Base-by-base conservation (phyloP, 805 yeast genomes). In the Yamadazyma scolyti region DNA sequence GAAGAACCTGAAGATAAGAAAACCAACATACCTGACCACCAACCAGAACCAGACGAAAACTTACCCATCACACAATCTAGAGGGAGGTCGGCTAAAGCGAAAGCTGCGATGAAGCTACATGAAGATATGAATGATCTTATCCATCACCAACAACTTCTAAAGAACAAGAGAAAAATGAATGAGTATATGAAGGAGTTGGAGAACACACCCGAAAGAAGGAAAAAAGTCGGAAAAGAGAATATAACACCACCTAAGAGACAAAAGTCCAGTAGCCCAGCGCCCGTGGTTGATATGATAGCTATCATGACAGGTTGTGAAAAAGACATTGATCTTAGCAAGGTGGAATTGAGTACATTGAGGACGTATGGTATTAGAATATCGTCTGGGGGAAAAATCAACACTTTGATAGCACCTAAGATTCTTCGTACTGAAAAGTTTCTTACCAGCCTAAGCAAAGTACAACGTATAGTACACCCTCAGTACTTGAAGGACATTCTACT, bases 351-450 rank as follows among this genome's bases (percentile, higher is more conserved):
- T 12, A 52, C 64, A 1, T 48, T 84, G 21, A 48, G 56, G 11
- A 55, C 56, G n/a, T 46, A 77, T 8, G 95, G 95, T 0, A 71
- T 89, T 18, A 56, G 58, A 16, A 57, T 83, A 2, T 53, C 62
- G 11, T 57, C 66, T 9, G 74, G 70, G 3, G 39, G 72, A 5
- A 31, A 73, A 13, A 33, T 36, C 18, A 47, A 76, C 45, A 56
- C 75, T 0, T 57, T 83, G 8, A 74, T 89, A 8, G 89, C 97
- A 0, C 96, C 97, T 1, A 77, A 77, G 38, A 68, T 82, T n/a
- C 51, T 83, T 45, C 66, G 97, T 42, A 90, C 97, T 0, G 95
- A 83, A 36, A 93, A 90, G 57, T 89, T 90, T 47, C 65, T 90
- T 32, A 71, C 73, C 25, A 77, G 88, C 13, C 58, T 88, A 30